phyloP scores from a whole-genome alignment of 176 grass and related monocot species.

The Eragrostis nindensis region DNA sequence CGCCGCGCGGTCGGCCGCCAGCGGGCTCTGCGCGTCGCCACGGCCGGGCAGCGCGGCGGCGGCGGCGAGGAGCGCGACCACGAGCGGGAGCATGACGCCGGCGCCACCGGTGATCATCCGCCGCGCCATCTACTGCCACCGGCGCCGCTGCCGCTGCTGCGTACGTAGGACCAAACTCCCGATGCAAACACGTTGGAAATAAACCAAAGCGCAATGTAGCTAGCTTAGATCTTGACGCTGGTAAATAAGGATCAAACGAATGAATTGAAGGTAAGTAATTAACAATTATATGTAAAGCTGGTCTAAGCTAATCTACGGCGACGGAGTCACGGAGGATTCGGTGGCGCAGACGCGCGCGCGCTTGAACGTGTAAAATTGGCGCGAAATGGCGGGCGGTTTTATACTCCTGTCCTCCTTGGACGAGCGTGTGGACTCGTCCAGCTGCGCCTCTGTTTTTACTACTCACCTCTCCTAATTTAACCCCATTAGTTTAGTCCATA shows the following conservation, averaged over 20 bases:
- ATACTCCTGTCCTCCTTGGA: neutral
- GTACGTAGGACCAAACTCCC: no score
- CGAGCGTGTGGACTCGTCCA: neutral
- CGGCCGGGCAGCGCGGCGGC: neutral
- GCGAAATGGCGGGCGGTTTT: neutral
- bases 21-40: constrained; percentile 33
- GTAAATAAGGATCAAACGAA: neutral
- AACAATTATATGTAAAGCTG: no score
- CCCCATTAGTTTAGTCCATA: neutral
- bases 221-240: neutral
- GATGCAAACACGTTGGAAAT: no score
- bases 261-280: neutral
- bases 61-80: neutral
- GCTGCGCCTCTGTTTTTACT: neutral
- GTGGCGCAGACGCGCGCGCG: neutral
- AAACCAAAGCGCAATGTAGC: no score
- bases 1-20: constrained; percentile 53
- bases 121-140: neutral
- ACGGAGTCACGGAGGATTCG: constrained; percentile 16
- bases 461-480: neutral
- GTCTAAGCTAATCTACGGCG: neutral
- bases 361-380: neutral
- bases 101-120: neutral
- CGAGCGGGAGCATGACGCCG: neutral
- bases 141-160: neutral